Evolutionary conservation across 2,329 filamentous ascomycete genomes (phyloP), one percentile per base, ranked within the genome.

Genomic region (Cercospora brassicicola): DNA sequence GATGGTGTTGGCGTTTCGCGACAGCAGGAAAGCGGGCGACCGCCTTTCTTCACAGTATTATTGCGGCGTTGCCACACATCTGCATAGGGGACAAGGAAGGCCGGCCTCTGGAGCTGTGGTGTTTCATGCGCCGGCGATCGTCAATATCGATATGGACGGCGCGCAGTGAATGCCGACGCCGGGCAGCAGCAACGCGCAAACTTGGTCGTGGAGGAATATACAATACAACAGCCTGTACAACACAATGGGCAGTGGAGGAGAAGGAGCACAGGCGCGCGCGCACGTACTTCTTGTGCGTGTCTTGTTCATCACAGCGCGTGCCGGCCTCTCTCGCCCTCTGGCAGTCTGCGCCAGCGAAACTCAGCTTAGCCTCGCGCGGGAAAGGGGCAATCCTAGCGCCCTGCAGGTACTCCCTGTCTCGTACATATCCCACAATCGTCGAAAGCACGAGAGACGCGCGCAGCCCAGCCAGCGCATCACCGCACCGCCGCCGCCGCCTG

Each of bases 61-160:
- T 57, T 57, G 31, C 53, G 11, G 53, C 53, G 53, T 57, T 28
- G 53, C 53, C 26, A 30, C 26, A 31, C 53, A 30, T 33, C 20
- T 57, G 53, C 53, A 57, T 18, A 31, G 53, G 53, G 30, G 53
- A 57, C 53, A 57, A 20, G 53, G 53, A 57, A 57, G 53, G 28
- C 53, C 30, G 8, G 53, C 5, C 53, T 51, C 4, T 28, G 23
- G 53, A 56, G 53, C 53, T 15, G 20, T 28, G 53, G 30, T 33
- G 53, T 57, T 57, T 57, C 53, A 57, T 57, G 53, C 53, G 53
- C n/a, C 53, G 53, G 53, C 53, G 53, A 57, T 57, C 26, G 53
- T 30, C 53, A 57, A 57, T 57, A 57, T 57, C 53, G 53, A 57
- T 57, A 30, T 57, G 26, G 13, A 33, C 26, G 2, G 53, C 53